Evolutionary conservation across 352 stramenopile genomes (phyloP).

Genomic region (Blastocystis sp.): DNA sequence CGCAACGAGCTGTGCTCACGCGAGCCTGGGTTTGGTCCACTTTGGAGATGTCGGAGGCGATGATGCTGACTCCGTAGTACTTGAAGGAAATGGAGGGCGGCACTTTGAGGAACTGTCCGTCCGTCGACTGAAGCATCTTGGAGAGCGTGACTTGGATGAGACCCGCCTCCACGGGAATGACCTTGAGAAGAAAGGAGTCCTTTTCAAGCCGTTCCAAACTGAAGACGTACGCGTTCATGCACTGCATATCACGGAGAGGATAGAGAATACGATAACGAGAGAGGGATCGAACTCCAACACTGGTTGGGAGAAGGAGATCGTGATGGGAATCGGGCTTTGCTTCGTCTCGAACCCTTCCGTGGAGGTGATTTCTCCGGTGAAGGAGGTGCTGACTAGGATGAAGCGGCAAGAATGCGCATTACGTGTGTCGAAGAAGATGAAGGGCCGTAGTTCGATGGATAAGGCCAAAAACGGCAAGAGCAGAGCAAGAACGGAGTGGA

Average conservation of each 20-base stretch:
- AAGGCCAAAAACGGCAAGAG: not conserved
- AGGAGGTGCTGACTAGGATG: constrained; percentile 3
- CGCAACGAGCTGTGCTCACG: not conserved
- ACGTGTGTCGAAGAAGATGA: not conserved
- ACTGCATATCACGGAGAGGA: not conserved
- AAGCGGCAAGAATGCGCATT: not conserved
- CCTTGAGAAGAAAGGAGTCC: not conserved
- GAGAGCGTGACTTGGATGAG: constrained; percentile 12
- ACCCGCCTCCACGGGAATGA: constrained; percentile 7
- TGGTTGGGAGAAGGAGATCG: constrained; percentile 9
- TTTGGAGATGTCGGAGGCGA: constrained; percentile 8
- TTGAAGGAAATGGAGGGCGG: constrained; percentile 24
- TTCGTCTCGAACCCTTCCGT: constrained; percentile 10
- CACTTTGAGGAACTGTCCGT: not conserved
- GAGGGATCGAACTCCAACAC: constrained; percentile 34
- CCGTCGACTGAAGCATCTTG: constrained; percentile 24
- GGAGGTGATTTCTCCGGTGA: constrained; percentile 14
- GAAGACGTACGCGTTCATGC: not conserved
- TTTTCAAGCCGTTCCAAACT: not conserved
- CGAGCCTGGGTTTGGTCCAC: not conserved
- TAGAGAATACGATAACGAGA: not conserved
- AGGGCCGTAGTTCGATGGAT: not conserved
- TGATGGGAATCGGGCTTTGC: constrained; percentile 17
- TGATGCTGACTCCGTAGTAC: constrained; percentile 38
- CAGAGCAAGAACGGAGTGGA: not conserved